Conservation (phyloP, 179 eudicot species). For the Spergularia azorica region DNA sequence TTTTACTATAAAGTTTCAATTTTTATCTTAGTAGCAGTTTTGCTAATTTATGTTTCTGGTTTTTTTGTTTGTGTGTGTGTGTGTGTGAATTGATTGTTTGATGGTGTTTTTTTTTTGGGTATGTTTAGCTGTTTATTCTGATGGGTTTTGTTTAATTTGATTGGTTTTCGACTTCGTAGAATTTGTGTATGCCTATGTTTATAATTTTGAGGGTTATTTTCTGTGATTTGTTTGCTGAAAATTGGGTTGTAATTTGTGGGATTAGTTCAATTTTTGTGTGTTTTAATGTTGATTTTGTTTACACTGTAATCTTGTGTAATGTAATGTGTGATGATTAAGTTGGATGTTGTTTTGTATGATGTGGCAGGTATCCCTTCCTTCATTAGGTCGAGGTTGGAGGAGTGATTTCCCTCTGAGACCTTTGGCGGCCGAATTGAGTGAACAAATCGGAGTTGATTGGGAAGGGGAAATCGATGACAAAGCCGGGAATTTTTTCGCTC, state of each 20-base stretch:
- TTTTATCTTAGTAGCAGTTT: not conserved
- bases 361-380: conserved; percentile 76
- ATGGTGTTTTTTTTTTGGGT: not conserved
- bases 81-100: too few relatives aligned
- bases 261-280: not conserved
- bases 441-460: conserved; percentile 49
- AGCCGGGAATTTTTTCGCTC: conserved; percentile 71
- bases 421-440: conserved; percentile 55
- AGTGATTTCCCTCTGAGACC: conserved; percentile 54
- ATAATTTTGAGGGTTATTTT: too few relatives aligned
- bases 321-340: not conserved
- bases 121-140: not conserved
- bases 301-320: not conserved
- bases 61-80: too few relatives aligned
- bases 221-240: not conserved
- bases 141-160: conserved; percentile 4
- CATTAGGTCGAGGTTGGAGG: conserved; percentile 27
- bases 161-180: not conserved
- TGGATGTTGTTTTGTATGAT: conserved; percentile 4
- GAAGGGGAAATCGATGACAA: conserved; percentile 36
- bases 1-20: not conserved
- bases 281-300: not conserved
- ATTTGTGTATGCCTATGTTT: not conserved
- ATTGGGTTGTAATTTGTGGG: not conserved
- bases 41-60: not conserved